A percentile compares a stretch with the other conserved stretches of the same genome.
Evolutionary conservation across 2,329 filamentous ascomycete species (phyloP).

Genomic region (Alternaria sp.): DNA sequence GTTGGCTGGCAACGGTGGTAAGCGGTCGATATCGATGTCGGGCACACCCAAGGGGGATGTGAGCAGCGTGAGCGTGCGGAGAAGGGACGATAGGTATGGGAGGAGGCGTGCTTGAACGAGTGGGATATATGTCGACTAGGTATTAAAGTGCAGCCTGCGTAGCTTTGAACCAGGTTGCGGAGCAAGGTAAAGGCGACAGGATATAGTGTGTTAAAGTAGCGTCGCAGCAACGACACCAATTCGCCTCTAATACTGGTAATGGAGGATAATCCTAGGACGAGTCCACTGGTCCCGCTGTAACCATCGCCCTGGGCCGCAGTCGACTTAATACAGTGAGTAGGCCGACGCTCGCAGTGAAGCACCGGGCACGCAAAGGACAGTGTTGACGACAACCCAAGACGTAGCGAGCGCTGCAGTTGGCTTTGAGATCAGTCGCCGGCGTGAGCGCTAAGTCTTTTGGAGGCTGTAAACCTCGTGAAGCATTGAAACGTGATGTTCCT

Average conservation of each 20-base stretch:
- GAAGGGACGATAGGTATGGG: conserved; percentile 33
- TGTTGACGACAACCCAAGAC: conserved; percentile 37
- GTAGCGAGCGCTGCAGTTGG: conserved; percentile 38
- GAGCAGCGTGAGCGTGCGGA: conserved; percentile 35
- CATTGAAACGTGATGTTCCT: conserved; percentile 36
- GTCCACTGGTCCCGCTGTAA: conserved; percentile 34
- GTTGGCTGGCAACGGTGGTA: conserved; percentile 20
- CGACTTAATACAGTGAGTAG: conserved; percentile 45
- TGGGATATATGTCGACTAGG: conserved; percentile 46
- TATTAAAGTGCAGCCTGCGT: conserved; percentile 38
- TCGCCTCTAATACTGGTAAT: conserved; percentile 39
- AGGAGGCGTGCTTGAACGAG: conserved; percentile 47
- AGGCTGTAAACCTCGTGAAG: conserved; percentile 40
- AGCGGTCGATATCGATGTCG: conserved; percentile 25
- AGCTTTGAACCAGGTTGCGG: conserved; percentile 36
- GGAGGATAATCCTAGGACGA: conserved; percentile 42
- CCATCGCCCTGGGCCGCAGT: conserved; percentile 40
- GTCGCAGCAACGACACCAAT: conserved; percentile 40
- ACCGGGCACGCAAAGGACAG: conserved; percentile 40
- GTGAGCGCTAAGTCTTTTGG: conserved; percentile 44
- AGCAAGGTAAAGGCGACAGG: conserved; percentile 42
- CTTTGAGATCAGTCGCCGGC: conserved; percentile 41
- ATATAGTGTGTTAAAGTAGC: conserved; percentile 47
- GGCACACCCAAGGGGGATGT: conserved; percentile 27
- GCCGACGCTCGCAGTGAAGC: conserved; percentile 39